Percentiles rank a stretch among this genome's conserved stretches.
These are phyloP conservation scores for Blastomyces gilchristii DNA, from an alignment of 2,329 filamentous ascomycete species.

Conservation along the genomic window DNA sequence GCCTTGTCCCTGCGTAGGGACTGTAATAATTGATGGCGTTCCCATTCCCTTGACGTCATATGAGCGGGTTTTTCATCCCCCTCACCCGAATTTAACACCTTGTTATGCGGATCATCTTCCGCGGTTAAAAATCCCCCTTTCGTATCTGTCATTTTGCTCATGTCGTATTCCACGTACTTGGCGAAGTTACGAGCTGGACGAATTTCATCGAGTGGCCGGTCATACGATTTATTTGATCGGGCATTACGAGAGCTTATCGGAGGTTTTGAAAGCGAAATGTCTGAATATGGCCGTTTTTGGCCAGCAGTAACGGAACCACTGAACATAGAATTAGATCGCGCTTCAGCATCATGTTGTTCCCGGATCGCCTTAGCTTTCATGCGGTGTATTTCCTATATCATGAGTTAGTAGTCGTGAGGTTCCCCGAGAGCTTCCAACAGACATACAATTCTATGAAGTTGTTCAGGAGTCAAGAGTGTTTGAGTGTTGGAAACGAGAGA, in stretches of 20 bases:
- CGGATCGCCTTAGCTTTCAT: slow-evolving; percentile 81
- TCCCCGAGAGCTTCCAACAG: background rate
- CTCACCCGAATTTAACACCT: slow-evolving; percentile 52
- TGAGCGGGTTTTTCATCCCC: slow-evolving; percentile 62
- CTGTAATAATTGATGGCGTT: slow-evolving; percentile 64
- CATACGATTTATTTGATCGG: slow-evolving; percentile 32
- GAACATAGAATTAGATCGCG: slow-evolving; percentile 29
- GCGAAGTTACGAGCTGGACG: slow-evolving; percentile 78
- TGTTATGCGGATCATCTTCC: slow-evolving; percentile 85
- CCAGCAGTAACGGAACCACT: slow-evolving; percentile 44
- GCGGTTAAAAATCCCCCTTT: slow-evolving; percentile 90
- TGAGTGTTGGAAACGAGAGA: slow-evolving; percentile 20
- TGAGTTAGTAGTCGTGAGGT: background rate
- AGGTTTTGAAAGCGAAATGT: slow-evolving; percentile 43
- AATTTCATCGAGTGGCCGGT: slow-evolving; percentile 42
- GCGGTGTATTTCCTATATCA: slow-evolving; percentile 65
- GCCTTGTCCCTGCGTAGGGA: slow-evolving; percentile 62
- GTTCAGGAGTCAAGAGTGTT: slow-evolving; percentile 49
- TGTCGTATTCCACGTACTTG: slow-evolving; percentile 95
- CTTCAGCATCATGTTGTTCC: slow-evolving; percentile 58
- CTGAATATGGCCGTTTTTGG: slow-evolving; percentile 61
- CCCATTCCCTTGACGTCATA: slow-evolving; percentile 90
- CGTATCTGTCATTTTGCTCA: slow-evolving; percentile 95
- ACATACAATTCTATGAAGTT: slow-evolving; percentile 47
- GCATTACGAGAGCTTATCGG: slow-evolving; percentile 61